Base-by-base conservation (phyloP, 2,329 filamentous ascomycete species). In the Pyrenochaeta sp. region DNA sequence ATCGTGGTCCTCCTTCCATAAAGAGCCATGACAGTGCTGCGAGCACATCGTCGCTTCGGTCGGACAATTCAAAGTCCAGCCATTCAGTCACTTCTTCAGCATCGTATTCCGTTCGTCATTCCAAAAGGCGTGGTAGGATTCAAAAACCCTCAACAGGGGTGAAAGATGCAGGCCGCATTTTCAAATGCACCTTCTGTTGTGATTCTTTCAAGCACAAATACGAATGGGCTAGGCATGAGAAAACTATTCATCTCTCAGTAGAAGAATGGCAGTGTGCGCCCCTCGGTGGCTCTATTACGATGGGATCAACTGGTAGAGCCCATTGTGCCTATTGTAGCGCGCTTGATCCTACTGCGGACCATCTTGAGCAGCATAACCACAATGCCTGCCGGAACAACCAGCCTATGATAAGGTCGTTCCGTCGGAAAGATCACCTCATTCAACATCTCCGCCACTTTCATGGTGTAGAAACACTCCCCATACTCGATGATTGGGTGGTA, bases 301-400 rank as follows among this genome's bases (percentile, higher is more conserved):
- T 84, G 0, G 81, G 85, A 33, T 61, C 75, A 2, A 85, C 81
- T 10, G 83, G 84, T 30, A 72, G 80, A 58, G 77, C 77, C 44
- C 75, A 79, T 35, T 87, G 84, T 66, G 82, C 81, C 2, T 87
- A 85, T 63, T 87, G 85, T 70, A 78, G 77, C 51, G 74, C 74
- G 12, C 67, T 75, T 14, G 78, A 85, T 48, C 83, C 84, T 1
- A 77, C 78, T 7, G 68, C 75, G 20, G 78, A 81, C 15, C 85
- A 87, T 68, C 66, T 86, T 17, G 83, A 86, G 61, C 76, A 72
- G 14, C 85, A 87, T 71, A 84, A 85, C 58, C 84, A 83, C 64
- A 74, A 75, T 31, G 76, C 84, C 15, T 92, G 89, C 68, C 85
- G 85, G 50, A 87, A 90, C 63, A 83, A 87, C 62, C 80, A 79